Conservation (phyloP, 768 basidiomycete species). For the Gymnopilus junonius region DNA sequence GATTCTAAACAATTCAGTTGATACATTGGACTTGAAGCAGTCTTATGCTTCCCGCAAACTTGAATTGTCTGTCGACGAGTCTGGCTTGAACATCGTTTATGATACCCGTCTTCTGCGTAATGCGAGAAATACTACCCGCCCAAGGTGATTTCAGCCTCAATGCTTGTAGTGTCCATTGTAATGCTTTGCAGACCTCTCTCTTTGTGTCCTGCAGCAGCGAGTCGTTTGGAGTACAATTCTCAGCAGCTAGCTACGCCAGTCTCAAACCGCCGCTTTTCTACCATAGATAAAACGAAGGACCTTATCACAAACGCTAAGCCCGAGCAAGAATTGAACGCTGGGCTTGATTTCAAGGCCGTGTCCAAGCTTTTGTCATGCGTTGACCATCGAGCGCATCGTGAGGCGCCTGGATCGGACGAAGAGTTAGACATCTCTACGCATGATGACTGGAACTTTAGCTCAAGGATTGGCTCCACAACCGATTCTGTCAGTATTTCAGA, state of each 20-base stretch:
- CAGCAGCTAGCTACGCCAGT: neutral
- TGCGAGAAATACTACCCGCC: neutral
- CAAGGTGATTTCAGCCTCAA: neutral
- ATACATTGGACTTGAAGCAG: neutral
- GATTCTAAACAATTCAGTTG: too few species aligned
- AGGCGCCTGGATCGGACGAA: neutral
- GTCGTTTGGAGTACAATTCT: neutral
- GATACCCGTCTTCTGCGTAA: neutral
- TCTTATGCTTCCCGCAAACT: neutral
- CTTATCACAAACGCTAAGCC: neutral
- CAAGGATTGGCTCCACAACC: neutral
- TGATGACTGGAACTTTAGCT: neutral
- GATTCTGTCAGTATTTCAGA: constrained; percentile 27
- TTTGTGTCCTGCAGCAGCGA: neutral
- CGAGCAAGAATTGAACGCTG: neutral
- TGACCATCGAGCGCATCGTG: neutral
- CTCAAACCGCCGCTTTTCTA: constrained; percentile 7
- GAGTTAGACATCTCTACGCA: neutral
- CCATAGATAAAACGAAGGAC: neutral
- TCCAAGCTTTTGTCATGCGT: neutral
- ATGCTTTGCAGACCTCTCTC: neutral
- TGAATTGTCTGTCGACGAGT: neutral
- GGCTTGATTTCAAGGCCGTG: neutral
- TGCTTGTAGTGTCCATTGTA: neutral
- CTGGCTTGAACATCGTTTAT: neutral